Percentiles rank a stretch among this genome's conserved stretches.
These are phyloP conservation scores for Lactifluus hygrophoroides DNA, from an alignment of 768 basidiomycete species.

Conservation along the genomic window DNA sequence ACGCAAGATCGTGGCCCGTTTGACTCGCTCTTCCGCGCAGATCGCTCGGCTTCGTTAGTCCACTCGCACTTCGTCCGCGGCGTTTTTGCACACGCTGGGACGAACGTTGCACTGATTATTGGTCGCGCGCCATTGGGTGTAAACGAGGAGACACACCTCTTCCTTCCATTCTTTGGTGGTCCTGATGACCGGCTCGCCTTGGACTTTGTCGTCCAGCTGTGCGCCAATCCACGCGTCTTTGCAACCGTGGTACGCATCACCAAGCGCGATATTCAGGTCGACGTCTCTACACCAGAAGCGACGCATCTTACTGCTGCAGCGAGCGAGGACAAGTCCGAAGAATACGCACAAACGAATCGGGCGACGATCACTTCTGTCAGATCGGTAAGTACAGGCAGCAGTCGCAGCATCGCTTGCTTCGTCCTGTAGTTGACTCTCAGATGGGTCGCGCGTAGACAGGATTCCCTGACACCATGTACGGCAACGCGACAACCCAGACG, in stretches of 20 bases:
- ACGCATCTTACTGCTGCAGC: constrained; percentile 22
- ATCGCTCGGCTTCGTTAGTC: constrained; percentile 40
- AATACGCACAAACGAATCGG: constrained; percentile 21
- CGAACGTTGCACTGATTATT: constrained; percentile 78
- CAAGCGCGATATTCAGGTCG: constrained; percentile 35
- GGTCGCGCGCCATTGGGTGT: constrained; percentile 43
- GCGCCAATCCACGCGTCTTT: constrained; percentile 51
- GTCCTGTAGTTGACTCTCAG: too few relatives aligned
- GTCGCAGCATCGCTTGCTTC: neutral
- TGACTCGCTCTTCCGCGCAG: constrained; percentile 49
- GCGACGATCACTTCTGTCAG: constrained; percentile 42
- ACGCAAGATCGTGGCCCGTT: constrained; percentile 50
- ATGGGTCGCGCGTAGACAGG: constrained; percentile 25
- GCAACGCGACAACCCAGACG: constrained; percentile 50
- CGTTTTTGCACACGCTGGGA: constrained; percentile 61
- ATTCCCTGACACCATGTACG: constrained; percentile 66
- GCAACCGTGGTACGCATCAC: constrained; percentile 69
- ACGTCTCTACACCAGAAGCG: constrained; percentile 5
- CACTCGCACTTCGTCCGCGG: constrained; percentile 82
- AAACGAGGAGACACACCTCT: constrained; percentile 47
- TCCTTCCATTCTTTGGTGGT: constrained; percentile 90
- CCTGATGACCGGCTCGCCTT: constrained; percentile 87
- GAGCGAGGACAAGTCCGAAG: constrained; percentile 15
- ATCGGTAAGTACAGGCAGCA: neutral
- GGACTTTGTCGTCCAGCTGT: constrained; percentile 78